Percentiles rank a stretch among this genome's conserved stretches.
Conservation (phyloP, 192 early-diverging fungal species). For the Coemansia sp. region DNA sequence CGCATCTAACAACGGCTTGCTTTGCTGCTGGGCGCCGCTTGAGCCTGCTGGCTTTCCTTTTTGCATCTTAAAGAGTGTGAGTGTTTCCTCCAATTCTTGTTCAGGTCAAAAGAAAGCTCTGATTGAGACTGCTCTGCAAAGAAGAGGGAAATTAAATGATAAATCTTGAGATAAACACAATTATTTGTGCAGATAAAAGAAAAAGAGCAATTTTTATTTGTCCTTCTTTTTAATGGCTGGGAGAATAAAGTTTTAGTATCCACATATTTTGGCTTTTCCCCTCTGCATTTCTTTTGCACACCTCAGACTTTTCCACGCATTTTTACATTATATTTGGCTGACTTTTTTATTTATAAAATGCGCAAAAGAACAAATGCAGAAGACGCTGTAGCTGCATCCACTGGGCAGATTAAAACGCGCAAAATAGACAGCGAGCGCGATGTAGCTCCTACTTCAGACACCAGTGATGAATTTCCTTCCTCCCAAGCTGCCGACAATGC, state of each 20-base stretch:
- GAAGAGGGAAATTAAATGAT: no score
- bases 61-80: background rate
- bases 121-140: no score
- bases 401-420: background rate
- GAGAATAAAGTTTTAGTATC: no score
- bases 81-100: background rate
- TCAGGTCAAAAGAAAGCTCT: no score
- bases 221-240: no score
- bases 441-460: background rate
- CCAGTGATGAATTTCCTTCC: background rate
- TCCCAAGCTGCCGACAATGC: background rate
- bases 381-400: background rate
- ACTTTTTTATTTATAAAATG: background rate
- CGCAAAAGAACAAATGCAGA: background rate
- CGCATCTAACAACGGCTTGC: background rate
- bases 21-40: background rate
- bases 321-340: background rate
- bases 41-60: background rate
- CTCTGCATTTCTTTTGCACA: background rate
- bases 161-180: no score
- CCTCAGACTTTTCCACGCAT: background rate
- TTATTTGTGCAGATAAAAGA: no score
- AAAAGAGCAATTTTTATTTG: no score
- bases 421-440: background rate
- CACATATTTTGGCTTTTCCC: no score